These are phyloP conservation scores for Aureobasidium sp. DNA, from an alignment of 2,329 filamentous ascomycete genomes.

Conservation along the genomic window DNA sequence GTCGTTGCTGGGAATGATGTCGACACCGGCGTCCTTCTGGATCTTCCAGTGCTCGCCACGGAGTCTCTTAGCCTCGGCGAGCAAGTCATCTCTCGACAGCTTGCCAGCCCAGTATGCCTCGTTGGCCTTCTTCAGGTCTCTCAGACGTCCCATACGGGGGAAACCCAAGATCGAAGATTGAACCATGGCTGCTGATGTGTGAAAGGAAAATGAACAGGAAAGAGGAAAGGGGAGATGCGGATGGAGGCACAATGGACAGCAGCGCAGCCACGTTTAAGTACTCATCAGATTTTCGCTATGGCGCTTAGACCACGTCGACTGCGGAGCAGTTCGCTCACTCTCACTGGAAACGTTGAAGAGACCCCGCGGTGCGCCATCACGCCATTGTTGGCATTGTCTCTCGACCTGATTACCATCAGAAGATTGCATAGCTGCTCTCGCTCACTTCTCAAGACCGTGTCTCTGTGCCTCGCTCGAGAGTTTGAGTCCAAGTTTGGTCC, in stretches of 20 bases:
- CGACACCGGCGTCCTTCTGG: conserved; percentile 96
- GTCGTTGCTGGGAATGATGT: conserved; percentile 98
- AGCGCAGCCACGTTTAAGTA: conserved; percentile 7
- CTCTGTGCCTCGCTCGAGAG: not conserved
- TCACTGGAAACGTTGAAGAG: not conserved
- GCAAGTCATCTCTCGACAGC: conserved; percentile 81
- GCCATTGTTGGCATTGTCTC: not conserved
- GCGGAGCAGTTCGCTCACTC: not conserved
- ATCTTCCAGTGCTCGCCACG: conserved; percentile 98
- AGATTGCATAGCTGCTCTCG: not conserved
- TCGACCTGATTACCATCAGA: not conserved
- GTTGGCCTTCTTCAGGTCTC: conserved; percentile 99
- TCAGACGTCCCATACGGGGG: conserved; percentile 95
- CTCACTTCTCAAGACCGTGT: not conserved
- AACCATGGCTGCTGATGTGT: conserved; percentile 36
- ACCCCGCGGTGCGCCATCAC: conserved; percentile 8
- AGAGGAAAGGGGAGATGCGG: conserved; percentile 13
- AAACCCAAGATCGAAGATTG: conserved; percentile 82
- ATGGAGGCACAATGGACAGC: conserved; percentile 1
- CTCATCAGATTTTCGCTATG: conserved; percentile 1
- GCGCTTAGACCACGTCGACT: conserved; percentile 2
- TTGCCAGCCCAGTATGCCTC: conserved; percentile 97
- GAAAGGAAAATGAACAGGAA: conserved; percentile 4
- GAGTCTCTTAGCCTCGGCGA: conserved; percentile 93
- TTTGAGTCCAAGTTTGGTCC: no score